Evolutionary conservation across 257 asterid genomes (phyloP).

Genomic region (Catharanthus roseus): DNA sequence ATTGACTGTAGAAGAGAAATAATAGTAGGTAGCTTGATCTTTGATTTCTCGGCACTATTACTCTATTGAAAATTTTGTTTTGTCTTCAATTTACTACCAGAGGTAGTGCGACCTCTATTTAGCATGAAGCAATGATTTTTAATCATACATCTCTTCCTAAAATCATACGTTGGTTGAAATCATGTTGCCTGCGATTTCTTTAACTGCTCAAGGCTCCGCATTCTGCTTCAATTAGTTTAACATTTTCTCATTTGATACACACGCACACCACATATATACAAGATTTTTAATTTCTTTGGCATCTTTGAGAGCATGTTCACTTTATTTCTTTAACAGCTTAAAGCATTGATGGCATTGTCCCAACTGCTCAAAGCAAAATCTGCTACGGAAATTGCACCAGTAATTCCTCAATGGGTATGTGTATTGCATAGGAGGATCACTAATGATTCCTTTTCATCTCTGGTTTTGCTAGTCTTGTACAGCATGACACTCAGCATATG

Average conservation of each 20-base stretch:
- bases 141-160: not conserved
- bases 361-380: conserved; percentile 65
- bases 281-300: conserved; percentile 5
- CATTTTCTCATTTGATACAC: not conserved
- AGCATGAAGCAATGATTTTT: not conserved
- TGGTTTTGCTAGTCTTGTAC: not conserved
- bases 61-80: not conserved
- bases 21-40: not conserved
- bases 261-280: no score
- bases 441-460: conserved; percentile 8
- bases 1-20: not conserved
- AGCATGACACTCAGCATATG: not conserved
- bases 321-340: conserved; percentile 56
- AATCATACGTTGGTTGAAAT: not conserved
- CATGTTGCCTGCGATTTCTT: not conserved
- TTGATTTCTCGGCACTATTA: not conserved
- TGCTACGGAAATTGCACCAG: conserved; percentile 52
- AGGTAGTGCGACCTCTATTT: not conserved
- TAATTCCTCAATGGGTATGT: conserved; percentile 92
- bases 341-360: conserved; percentile 78
- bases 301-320: conserved; percentile 23
- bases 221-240: not conserved
- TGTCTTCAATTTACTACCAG: not conserved
- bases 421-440: conserved; percentile 15
- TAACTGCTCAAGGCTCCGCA: not conserved